Conservation (phyloP, 371 early-diverging fungal genomes). For the Mucor lusitanicus region DNA sequence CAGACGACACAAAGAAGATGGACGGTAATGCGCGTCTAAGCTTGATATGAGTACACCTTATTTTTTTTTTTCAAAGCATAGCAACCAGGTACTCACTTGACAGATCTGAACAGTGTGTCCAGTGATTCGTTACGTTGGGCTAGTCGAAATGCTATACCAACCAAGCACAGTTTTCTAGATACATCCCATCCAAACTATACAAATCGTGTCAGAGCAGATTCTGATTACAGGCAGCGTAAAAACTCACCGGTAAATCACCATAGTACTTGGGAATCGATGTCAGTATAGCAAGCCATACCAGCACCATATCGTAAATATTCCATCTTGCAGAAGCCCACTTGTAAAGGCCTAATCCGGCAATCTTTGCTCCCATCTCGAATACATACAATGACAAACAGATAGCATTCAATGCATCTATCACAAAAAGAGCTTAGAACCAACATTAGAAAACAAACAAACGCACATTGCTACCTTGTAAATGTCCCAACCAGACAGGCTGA, state of each 20-base stretch:
- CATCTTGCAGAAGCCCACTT: constrained; percentile 51
- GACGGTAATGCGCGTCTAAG: constrained; percentile 48
- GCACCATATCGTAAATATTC: constrained; percentile 50
- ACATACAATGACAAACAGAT: constrained; percentile 41
- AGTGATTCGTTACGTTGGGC: constrained; percentile 53
- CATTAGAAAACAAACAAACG: neutral
- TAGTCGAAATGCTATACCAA: constrained; percentile 52
- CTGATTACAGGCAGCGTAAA: too few species aligned
- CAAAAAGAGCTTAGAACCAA: neutral
- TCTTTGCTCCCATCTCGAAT: constrained; percentile 45
- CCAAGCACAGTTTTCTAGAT: constrained; percentile 29
- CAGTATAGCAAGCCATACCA: constrained; percentile 32
- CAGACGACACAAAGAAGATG: constrained; percentile 48
- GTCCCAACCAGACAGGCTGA: constrained; percentile 34
- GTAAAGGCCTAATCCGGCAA: constrained; percentile 45
- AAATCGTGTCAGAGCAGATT: too few species aligned
- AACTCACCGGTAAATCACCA: constrained; percentile 28
- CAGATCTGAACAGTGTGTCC: constrained; percentile 48
- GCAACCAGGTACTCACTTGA: constrained; percentile 35
- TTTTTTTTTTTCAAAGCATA: too few species aligned
- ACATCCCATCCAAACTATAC: constrained; percentile 10
- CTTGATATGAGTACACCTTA: too few species aligned
- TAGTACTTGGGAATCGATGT: constrained; percentile 30
- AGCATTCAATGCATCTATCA: constrained; percentile 22
- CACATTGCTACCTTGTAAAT: constrained; percentile 21